Conservation (phyloP, 2,329 filamentous ascomycete species). For the Salinomyces thailandicus region DNA sequence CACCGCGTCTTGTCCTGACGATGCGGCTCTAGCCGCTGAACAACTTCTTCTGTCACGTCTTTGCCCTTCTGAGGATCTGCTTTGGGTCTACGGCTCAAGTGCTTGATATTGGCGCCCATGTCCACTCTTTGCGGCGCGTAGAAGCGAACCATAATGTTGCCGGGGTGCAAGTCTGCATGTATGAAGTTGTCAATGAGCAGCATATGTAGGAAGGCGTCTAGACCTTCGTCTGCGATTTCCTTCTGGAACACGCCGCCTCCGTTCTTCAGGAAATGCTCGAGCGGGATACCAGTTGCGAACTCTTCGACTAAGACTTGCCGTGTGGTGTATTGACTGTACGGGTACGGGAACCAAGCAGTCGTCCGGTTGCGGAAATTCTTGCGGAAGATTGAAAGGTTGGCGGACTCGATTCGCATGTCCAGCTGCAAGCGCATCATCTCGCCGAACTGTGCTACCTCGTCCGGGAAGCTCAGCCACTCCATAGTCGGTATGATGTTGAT, state of each 20-base stretch:
- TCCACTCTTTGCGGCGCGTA: conserved; percentile 71
- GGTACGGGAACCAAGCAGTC: conserved; percentile 94
- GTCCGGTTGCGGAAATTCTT: conserved; percentile 80
- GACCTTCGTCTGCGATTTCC: conserved; percentile 87
- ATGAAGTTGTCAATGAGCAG: conserved; percentile 94
- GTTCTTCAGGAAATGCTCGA: conserved; percentile 81
- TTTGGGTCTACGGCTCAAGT: conserved; percentile 17
- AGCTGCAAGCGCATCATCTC: conserved; percentile 99
- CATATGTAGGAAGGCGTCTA: conserved; percentile 95
- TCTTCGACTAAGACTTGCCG: conserved; percentile 89
- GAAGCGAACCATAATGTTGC: conserved; percentile 99
- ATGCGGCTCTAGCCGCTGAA: conserved; percentile 67
- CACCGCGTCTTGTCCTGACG: conserved; percentile 55
- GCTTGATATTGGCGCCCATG: conserved; percentile 30
- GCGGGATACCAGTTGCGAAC: conserved; percentile 85
- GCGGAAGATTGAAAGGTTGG: conserved; percentile 80
- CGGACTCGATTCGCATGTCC: conserved; percentile 86
- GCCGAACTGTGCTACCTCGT: conserved; percentile 87
- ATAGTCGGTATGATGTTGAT: conserved; percentile 87
- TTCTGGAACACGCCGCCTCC: conserved; percentile 87
- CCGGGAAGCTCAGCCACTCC: conserved; percentile 91
- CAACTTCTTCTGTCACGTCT: conserved; percentile 80
- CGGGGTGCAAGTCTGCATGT: conserved; percentile 89
- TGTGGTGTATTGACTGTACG: conserved; percentile 85
- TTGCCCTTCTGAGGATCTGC: conserved; percentile 38